Conservation (phyloP, 306 rosid species). For the Astragalus membranaceus region DNA sequence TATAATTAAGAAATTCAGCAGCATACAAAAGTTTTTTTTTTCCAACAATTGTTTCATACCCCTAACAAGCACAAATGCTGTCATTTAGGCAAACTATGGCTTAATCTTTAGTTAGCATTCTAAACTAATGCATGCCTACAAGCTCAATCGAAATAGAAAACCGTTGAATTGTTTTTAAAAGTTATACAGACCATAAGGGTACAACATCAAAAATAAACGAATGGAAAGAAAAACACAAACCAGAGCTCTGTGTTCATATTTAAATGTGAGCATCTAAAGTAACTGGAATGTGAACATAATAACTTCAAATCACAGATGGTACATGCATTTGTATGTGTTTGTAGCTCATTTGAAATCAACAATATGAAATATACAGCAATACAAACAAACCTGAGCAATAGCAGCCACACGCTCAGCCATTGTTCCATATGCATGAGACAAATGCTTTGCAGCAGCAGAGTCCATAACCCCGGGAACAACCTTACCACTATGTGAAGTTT, state of each 20-base stretch:
- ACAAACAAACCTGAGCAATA: slow-evolving; percentile 84
- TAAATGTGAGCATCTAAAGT: not conserved
- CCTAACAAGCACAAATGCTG: not conserved
- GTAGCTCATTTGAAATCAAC: not conserved
- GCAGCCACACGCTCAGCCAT: slow-evolving; percentile 81
- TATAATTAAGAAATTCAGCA: not conserved
- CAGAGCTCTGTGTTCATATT: not conserved
- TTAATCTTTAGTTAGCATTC: slow-evolving; percentile 8
- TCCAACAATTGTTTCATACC: not conserved
- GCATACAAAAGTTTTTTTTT: not conserved
- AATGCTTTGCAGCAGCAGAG: slow-evolving; percentile 77
- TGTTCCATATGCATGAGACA: slow-evolving; percentile 84
- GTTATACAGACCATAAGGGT: not conserved
- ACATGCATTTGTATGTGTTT: slow-evolving; percentile 1
- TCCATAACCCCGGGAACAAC: slow-evolving; percentile 94
- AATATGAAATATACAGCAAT: slow-evolving; percentile 13
- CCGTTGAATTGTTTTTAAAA: not conserved
- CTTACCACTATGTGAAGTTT: slow-evolving; percentile 63
- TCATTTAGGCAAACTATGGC: not conserved
- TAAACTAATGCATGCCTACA: not conserved
- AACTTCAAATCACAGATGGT: not conserved
- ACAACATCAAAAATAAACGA: not conserved
- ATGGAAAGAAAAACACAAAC: not conserved
- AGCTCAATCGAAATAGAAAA: not conserved
- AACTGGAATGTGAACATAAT: slow-evolving; percentile 1